A percentile compares a stretch with the other conserved stretches of the same genome.
Conservation (phyloP, 2,329 filamentous ascomycete genomes). For the Fusarium coffeatum region DNA sequence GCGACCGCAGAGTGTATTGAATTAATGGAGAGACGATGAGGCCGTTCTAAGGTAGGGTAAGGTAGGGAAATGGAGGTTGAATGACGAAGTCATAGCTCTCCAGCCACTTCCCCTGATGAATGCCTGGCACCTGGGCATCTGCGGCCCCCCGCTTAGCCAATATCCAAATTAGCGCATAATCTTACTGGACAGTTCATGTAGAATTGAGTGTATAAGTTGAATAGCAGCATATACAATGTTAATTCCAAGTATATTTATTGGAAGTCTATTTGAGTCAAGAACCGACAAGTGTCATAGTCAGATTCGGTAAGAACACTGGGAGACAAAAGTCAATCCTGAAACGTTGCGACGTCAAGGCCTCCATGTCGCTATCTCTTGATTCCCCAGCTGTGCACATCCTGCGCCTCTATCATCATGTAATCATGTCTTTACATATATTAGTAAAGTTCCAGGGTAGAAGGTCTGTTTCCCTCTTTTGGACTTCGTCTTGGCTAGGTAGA, state of each 20-base stretch:
- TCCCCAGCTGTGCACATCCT: background rate
- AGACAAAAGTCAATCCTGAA: background rate
- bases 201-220: conserved; percentile 4
- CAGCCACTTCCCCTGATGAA: conserved; percentile 48
- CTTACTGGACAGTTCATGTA: conserved; percentile 11
- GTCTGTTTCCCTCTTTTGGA: background rate
- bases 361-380: background rate
- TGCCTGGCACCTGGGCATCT: conserved; percentile 14
- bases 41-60: conserved; percentile 10
- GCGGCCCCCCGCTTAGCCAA: conserved; percentile 44
- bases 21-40: conserved; percentile 27
- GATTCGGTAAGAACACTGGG: background rate
- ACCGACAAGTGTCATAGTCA: no score
- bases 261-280: background rate
- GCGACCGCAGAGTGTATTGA: conserved; percentile 22
- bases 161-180: conserved; percentile 46
- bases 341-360: background rate
- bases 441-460: background rate
- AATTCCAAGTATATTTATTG: background rate
- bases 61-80: conserved; percentile 27
- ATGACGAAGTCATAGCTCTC: conserved; percentile 48
- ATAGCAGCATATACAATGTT: background rate
- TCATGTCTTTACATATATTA: background rate
- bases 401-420: background rate
- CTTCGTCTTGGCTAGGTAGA: background rate